A percentile compares a stretch with the other conserved stretches of the same genome.
Evolutionary conservation across 78 protist species (phyloP).

Genomic region (Planoprotostelium fungivorum): DNA sequence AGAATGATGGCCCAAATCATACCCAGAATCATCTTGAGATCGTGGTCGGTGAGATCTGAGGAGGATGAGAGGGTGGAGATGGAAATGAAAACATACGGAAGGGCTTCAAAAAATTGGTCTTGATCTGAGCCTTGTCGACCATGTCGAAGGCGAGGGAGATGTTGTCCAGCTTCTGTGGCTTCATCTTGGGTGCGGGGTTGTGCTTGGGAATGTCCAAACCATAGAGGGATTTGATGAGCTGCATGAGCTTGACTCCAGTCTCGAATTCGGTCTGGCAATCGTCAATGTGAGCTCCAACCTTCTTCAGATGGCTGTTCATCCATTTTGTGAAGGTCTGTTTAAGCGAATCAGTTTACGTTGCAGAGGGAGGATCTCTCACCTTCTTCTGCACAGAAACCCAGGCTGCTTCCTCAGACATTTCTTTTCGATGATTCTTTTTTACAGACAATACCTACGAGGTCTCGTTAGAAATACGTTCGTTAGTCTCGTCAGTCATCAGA

Average conservation of each 20-base stretch:
- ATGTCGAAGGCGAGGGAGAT: constrained; percentile 49
- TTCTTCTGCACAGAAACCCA: not conserved
- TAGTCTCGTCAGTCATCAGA: not conserved
- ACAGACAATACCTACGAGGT: not conserved
- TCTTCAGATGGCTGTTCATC: constrained; percentile 58
- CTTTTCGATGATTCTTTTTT: not conserved
- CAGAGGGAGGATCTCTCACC: not conserved
- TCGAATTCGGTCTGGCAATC: constrained; percentile 31
- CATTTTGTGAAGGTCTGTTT: constrained; percentile 64
- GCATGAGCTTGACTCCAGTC: constrained; percentile 56
- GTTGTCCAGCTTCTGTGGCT: constrained; percentile 61
- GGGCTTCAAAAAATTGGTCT: constrained; percentile 47
- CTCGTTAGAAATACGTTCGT: not conserved
- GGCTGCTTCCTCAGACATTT: not conserved
- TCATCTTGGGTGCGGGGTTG: constrained; percentile 54
- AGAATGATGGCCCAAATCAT: constrained; percentile 74
- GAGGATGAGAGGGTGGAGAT: not conserved
- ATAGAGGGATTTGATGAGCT: constrained; percentile 50
- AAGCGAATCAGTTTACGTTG: not conserved
- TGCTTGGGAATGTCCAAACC: constrained; percentile 45
- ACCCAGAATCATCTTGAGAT: constrained; percentile 70
- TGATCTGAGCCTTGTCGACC: constrained; percentile 35
- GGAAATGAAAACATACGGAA: constrained; percentile 39
- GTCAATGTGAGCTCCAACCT: constrained; percentile 38
- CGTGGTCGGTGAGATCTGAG: constrained; percentile 44